Base-by-base conservation (phyloP, 495 filamentous ascomycete species). In the Penicillium paxilli region DNA sequence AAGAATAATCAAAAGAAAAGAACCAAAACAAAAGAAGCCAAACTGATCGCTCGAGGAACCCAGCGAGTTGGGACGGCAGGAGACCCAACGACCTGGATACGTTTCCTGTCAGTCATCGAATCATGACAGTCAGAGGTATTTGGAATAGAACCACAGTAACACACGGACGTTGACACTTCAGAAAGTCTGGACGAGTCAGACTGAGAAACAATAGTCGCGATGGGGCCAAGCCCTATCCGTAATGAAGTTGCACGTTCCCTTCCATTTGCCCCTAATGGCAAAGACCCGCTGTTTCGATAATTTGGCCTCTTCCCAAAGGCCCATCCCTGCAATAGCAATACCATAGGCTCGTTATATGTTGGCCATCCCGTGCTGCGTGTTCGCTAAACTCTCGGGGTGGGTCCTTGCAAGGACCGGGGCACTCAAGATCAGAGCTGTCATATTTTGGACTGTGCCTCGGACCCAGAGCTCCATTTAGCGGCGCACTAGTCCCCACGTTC, bases 371-470 rank as follows among this genome's bases (percentile, higher is more conserved):
- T 52, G 44, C 26, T 50, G 47, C 41, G 41, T 42, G n/a, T 51
- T 61, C 58, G 53, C 53, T 53, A 54, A 52, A 49, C 8, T 26
- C 12, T 9, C 28, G 9, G 14, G n/a, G 53, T 56, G 53, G 53
- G 53, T 56, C 47, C 3, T 42, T 16, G 17, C 22, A 45, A 17
- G 17, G 41, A 23, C 40, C 32, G 22, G 45, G 41, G 10, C 48
- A 12, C 30, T 33, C 35, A 37, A 21, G 51, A 62, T 62, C 52
- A 54, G 71, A 76, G 71, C 71, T 76, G 70, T 76, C 73, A 74
- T 67, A 67, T 76, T 58, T 70, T 54, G 44, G n/a, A 42, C 52
- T 40, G 60, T 50, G 57, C 58, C 57, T 50, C 59, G 37, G 45
- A 38, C 58, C 54, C 52, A 60, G 40, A 42, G 44, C 44, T 54